Evolutionary conservation across 495 filamentous ascomycete species (phyloP).

Genomic region (Penicillium arizonense): DNA sequence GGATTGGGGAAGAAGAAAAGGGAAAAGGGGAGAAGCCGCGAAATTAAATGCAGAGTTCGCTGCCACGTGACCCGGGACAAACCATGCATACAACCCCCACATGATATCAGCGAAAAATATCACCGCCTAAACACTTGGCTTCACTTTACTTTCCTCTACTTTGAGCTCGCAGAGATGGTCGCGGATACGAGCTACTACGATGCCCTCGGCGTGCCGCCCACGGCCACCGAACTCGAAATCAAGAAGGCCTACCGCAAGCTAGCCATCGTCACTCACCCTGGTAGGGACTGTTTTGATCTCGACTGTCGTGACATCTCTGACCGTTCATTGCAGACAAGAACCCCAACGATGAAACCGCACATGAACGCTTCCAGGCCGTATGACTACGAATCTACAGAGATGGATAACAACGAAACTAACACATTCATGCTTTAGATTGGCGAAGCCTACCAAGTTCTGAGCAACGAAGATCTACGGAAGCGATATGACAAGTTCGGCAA

Average conservation of each 20-base stretch:
- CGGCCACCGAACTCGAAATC: slow-evolving; percentile 91
- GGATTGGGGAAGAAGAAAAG: slow-evolving; percentile 5
- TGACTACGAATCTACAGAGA: slow-evolving; percentile 14
- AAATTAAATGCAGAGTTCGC: slow-evolving; percentile 9
- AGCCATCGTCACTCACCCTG: slow-evolving; percentile 77
- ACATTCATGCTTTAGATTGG: slow-evolving; percentile 60
- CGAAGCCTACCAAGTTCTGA: slow-evolving; percentile 97
- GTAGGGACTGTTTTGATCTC: slow-evolving; percentile 27
- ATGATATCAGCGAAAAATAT: slow-evolving; percentile 13
- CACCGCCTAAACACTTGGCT: slow-evolving; percentile 8
- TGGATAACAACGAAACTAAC: slow-evolving; percentile 10
- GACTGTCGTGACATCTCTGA: background rate
- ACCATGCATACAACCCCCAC: slow-evolving; percentile 9
- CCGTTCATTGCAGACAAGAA: slow-evolving; percentile 74
- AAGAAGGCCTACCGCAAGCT: slow-evolving; percentile 99
- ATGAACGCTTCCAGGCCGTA: slow-evolving; percentile 86
- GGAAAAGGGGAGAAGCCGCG: slow-evolving; percentile 2
- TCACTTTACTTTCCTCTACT: background rate
- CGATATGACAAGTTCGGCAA: slow-evolving; percentile 97
- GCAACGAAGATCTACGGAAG: slow-evolving; percentile 77
- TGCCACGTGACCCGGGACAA: slow-evolving; percentile 2
- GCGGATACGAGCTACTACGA: slow-evolving; percentile 90
- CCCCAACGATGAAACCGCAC: slow-evolving; percentile 91
- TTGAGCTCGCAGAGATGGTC: slow-evolving; percentile 58
- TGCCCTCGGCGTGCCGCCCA: slow-evolving; percentile 80